phyloP scores from a whole-genome alignment of 2,329 filamentous ascomycete genomes.

The Colletotrichum truncatum region DNA sequence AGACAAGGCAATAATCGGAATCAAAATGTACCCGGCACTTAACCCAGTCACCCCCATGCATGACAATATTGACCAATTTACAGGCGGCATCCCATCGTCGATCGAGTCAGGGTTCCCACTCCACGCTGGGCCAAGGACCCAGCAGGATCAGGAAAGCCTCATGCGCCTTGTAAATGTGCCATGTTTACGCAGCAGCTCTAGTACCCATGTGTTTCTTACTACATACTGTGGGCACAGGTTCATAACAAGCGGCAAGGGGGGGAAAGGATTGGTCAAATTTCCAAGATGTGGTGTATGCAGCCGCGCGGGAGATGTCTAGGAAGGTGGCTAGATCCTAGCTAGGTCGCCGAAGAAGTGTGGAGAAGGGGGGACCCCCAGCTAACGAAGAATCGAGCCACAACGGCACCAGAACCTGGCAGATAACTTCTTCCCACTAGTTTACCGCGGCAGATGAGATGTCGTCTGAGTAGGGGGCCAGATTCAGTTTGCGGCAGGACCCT shows the following conservation, averaged over 20 bases:
- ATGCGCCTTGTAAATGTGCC: constrained; percentile 7
- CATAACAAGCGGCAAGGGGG: background rate
- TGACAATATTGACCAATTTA: background rate
- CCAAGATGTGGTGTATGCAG: constrained; percentile 13
- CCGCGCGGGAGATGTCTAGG: constrained; percentile 26
- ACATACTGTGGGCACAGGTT: no score
- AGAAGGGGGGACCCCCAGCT: background rate
- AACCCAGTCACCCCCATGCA: background rate
- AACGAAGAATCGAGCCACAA: constrained; percentile 15
- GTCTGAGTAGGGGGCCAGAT: background rate
- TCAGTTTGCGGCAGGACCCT: constrained; percentile 18
- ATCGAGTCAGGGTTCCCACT: constrained; percentile 20
- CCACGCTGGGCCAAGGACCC: background rate
- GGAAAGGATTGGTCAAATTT: background rate
- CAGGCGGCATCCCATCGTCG: constrained; percentile 3
- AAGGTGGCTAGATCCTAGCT: constrained; percentile 2
- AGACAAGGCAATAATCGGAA: background rate
- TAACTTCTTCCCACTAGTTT: background rate
- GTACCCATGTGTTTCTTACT: no score
- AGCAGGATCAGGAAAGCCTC: constrained; percentile 10
- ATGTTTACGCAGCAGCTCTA: background rate
- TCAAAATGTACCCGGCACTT: background rate
- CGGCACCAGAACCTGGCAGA: background rate
- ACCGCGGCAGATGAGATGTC: constrained; percentile 11
- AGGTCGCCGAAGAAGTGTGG: constrained; percentile 2